Evolutionary conservation across 1,284 basidiomycete genomes (phyloP).

Genomic region (Malassezia equina): DNA sequence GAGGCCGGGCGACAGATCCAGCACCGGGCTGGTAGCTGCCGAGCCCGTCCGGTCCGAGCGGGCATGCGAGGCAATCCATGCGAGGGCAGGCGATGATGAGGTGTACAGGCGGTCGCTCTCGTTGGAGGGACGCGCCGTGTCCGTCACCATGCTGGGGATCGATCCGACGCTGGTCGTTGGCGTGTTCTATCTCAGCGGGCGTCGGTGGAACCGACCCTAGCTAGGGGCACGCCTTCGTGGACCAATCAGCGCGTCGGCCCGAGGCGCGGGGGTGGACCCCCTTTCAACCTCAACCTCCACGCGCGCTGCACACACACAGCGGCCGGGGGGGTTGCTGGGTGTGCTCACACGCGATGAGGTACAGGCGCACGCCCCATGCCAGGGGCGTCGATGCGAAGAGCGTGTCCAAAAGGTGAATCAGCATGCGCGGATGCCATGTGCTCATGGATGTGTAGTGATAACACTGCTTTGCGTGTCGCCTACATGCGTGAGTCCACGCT

Average conservation of each 20-base stretch:
- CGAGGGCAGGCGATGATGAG: slow-evolving; percentile 3
- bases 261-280: background rate
- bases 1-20: background rate
- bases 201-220: background rate
- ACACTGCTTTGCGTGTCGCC: no score
- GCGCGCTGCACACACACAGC: background rate
- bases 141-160: background rate
- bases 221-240: background rate
- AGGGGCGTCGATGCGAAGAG: no score
- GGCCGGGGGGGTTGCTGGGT: background rate
- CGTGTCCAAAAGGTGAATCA: no score
- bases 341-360: background rate
- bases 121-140: background rate
- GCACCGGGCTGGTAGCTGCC: background rate
- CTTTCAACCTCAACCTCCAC: background rate
- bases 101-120: background rate
- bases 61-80: slow-evolving; percentile 5
- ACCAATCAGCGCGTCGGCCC: background rate
- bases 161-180: background rate
- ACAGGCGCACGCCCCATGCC: background rate
- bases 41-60: background rate
- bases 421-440: no score
- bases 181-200: background rate
- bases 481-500: no score
- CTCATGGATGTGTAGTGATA: no score